A percentile compares a stretch with the other conserved stretches of the same genome.
These are phyloP conservation scores for Verticillium isaacii DNA, from an alignment of 2,329 filamentous ascomycete genomes.

Conservation along the genomic window DNA sequence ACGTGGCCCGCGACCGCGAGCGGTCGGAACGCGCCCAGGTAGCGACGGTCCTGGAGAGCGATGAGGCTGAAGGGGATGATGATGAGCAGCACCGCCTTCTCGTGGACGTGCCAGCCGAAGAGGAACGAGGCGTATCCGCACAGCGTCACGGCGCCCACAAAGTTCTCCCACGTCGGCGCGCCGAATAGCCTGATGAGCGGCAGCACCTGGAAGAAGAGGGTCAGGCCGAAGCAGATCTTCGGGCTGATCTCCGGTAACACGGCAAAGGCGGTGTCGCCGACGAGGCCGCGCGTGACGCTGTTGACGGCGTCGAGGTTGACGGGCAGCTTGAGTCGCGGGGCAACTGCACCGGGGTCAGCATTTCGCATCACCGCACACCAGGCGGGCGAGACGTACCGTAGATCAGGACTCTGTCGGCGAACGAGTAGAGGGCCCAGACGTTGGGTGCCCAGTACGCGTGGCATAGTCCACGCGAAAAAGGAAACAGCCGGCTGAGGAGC, in stretches of 20 bases:
- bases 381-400: constrained; percentile 52
- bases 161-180: constrained; percentile 79
- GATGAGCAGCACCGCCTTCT: constrained; percentile 91
- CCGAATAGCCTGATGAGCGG: constrained; percentile 79
- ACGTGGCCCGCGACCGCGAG: constrained; percentile 92
- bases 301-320: constrained; percentile 72
- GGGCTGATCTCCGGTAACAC: constrained; percentile 85
- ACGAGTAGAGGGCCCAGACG: constrained; percentile 94
- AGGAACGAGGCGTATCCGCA: constrained; percentile 96
- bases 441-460: constrained; percentile 99
- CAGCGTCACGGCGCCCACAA: constrained; percentile 83
- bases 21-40: constrained; percentile 86
- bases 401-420: constrained; percentile 79
- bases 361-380: not conserved
- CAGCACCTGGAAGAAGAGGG: constrained; percentile 74
- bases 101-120: constrained; percentile 98
- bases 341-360: constrained; percentile 52
- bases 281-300: constrained; percentile 87
- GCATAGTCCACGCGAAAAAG: constrained; percentile 88
- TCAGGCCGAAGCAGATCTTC: constrained; percentile 73
- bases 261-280: constrained; percentile 91
- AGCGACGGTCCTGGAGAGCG: constrained; percentile 82
- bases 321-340: constrained; percentile 71
- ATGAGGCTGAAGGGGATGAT: constrained; percentile 94
- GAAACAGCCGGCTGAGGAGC: constrained; percentile 79